Base-by-base conservation (phyloP, 441 rosid species). In the Syzygium syzygioides region DNA sequence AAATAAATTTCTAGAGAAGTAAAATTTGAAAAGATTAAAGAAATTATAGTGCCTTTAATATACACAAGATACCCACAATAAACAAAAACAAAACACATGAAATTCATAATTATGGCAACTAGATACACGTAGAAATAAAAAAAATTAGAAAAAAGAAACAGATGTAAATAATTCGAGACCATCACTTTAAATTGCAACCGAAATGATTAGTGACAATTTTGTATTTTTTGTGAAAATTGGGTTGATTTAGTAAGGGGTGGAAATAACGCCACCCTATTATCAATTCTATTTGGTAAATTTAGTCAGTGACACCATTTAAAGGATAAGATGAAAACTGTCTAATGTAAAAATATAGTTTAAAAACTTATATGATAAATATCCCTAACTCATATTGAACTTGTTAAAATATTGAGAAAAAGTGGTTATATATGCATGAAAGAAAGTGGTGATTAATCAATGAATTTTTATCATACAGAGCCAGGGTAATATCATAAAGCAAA, bases 361-460 rank as follows among this genome's bases (percentile, higher is more conserved):
- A 64, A 30, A 1, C 9, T 6, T n/a, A 62, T 62, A n/a, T 62
- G 3, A 28, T 6, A 28, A 60, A 6, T 60, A 28, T 60, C 68
- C 32, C 32, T 14, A 60, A 1, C 13, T 62, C 71, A 3, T 60
- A 62, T n/a, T 6, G 19, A 62, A n/a, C 71, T 62, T 14, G 34
- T 62, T 62, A 62, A 62, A 62, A 14, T 64, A 30, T 64, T 64
- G 37, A 62, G 20, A n/a, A 64, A 62, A 30, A 30, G 37, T 64
- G 37, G 76, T 0, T 64, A 1, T 62, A 28, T 14, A 62, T 7
- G 32, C 14, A n/a, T 62, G 19, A 62, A 62, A 3, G 34, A n/a
- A n/a, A 3, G 1, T n/a, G 71, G 3, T 7, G 37, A 4, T 14
- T n/a, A 62, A 1, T 62, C 37, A 7, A 64, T 64, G 32, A 0